These are phyloP conservation scores for Neobulgaria alba DNA, from an alignment of 2,329 filamentous ascomycete species.

Conservation along the genomic window DNA sequence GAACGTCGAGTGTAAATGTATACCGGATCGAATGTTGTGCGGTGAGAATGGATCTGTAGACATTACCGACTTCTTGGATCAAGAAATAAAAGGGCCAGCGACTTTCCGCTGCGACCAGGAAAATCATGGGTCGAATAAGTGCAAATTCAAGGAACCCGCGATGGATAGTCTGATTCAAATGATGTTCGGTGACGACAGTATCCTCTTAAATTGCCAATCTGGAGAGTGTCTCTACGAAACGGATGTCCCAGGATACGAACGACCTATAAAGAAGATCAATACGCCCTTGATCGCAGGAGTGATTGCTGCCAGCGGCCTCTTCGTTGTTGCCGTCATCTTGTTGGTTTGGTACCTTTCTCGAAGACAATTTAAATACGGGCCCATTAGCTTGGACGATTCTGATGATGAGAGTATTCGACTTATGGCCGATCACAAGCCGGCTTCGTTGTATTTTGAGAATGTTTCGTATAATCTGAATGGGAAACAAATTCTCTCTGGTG, in stretches of 20 bases:
- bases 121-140: slow-evolving; percentile 54
- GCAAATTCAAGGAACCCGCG: slow-evolving; percentile 79
- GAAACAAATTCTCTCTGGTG: slow-evolving; percentile 71
- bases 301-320: slow-evolving; percentile 77
- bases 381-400: slow-evolving; percentile 78
- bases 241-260: slow-evolving; percentile 82
- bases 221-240: slow-evolving; percentile 93
- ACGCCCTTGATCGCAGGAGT: slow-evolving; percentile 91
- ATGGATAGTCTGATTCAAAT: slow-evolving; percentile 86
- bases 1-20: slow-evolving; percentile 77
- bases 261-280: slow-evolving; percentile 90
- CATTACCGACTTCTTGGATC: slow-evolving; percentile 76
- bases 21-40: slow-evolving; percentile 87
- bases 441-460: slow-evolving; percentile 78
- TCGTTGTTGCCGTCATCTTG: slow-evolving; percentile 80
- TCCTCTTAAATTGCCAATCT: slow-evolving; percentile 70
- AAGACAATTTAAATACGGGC: slow-evolving; percentile 59
- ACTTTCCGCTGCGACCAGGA: slow-evolving; percentile 66
- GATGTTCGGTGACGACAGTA: slow-evolving; percentile 88
- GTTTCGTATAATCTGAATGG: slow-evolving; percentile 82
- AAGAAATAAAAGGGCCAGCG: slow-evolving; percentile 80
- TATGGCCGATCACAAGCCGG: slow-evolving; percentile 85
- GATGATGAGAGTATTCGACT: slow-evolving; percentile 81
- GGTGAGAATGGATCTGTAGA: slow-evolving; percentile 87
- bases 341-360: slow-evolving; percentile 82